A percentile compares a stretch with the other conserved stretches of the same genome.
phyloP scores from a whole-genome alignment of 2,329 filamentous ascomycete genomes.

The Daldinia sp. region DNA sequence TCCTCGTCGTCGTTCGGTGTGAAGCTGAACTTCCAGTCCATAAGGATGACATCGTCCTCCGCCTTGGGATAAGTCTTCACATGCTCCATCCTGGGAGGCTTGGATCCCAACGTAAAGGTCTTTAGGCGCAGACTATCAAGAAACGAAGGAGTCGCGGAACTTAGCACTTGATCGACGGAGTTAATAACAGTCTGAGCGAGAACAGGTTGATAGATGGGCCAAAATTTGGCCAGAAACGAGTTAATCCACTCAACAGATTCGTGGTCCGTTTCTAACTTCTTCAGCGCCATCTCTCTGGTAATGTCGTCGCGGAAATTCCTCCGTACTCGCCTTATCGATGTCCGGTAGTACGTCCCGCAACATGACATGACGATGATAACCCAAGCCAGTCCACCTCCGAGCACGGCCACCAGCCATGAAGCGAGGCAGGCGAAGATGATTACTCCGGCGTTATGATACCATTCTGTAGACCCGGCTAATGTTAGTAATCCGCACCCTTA shows the following conservation, averaged over 20 bases:
- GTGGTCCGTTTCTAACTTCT: constrained; percentile 86
- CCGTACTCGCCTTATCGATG: constrained; percentile 90
- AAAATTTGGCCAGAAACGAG: constrained; percentile 98
- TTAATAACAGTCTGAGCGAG: constrained; percentile 92
- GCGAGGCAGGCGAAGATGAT: constrained; percentile 92
- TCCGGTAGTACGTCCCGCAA: constrained; percentile 96
- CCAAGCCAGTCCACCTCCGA: constrained; percentile 94
- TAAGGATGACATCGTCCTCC: constrained; percentile 93
- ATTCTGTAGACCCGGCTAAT: constrained; percentile 68
- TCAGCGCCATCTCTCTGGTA: constrained; percentile 87
- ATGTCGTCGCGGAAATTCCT: constrained; percentile 97
- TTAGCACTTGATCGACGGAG: constrained; percentile 95
- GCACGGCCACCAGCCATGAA: constrained; percentile 89
- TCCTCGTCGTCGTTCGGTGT: constrained; percentile 94
- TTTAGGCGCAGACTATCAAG: constrained; percentile 94
- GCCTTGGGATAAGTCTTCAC: constrained; percentile 98
- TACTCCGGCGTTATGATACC: constrained; percentile 97
- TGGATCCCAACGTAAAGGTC: constrained; percentile 92
- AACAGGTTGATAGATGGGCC: constrained; percentile 97
- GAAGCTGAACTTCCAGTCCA: constrained; percentile 99
- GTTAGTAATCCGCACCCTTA: constrained; percentile 27
- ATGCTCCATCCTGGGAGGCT: constrained; percentile 95
- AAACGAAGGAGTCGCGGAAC: constrained; percentile 90
- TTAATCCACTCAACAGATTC: constrained; percentile 99
- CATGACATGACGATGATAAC: constrained; percentile 91